Evolutionary conservation across 768 basidiomycete genomes (phyloP).

Genomic region (Boletus rubescentipes): DNA sequence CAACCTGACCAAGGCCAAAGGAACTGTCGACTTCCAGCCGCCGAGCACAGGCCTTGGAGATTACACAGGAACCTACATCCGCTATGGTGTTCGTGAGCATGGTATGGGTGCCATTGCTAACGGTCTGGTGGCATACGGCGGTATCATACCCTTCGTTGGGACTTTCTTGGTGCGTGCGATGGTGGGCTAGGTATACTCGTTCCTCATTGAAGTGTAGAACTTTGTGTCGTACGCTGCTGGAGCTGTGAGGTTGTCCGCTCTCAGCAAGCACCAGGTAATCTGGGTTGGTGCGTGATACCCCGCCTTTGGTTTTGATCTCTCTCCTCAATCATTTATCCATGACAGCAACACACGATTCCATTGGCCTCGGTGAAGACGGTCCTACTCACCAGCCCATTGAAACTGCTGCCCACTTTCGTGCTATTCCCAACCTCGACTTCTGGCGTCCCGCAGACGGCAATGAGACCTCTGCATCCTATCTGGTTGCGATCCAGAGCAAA

Average conservation of each 20-base stretch:
- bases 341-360: constrained; percentile 90
- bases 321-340: neutral
- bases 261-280: constrained; percentile 87
- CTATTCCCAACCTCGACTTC: constrained; percentile 89
- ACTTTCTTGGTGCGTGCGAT: constrained; percentile 77
- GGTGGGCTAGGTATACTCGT: neutral
- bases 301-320: neutral
- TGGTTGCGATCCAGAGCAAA: constrained; percentile 70
- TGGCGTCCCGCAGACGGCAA: constrained; percentile 95
- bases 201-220: constrained; percentile 50
- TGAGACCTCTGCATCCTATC: constrained; percentile 93
- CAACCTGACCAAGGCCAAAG: constrained; percentile 88
- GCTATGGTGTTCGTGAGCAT: constrained; percentile 97
- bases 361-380: constrained; percentile 91
- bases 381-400: constrained; percentile 97
- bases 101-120: constrained; percentile 97
- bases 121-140: constrained; percentile 87
- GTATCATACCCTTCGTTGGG: constrained; percentile 84
- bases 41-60: constrained; percentile 80
- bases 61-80: constrained; percentile 88
- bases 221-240: constrained; percentile 94
- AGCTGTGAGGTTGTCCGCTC: constrained; percentile 87
- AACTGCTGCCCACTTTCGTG: constrained; percentile 82
- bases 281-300: constrained; percentile 71
- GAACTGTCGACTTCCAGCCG: constrained; percentile 87